These are phyloP conservation scores for Esteya vermicola DNA, from an alignment of 2,329 filamentous ascomycete species.

Conservation along the genomic window DNA sequence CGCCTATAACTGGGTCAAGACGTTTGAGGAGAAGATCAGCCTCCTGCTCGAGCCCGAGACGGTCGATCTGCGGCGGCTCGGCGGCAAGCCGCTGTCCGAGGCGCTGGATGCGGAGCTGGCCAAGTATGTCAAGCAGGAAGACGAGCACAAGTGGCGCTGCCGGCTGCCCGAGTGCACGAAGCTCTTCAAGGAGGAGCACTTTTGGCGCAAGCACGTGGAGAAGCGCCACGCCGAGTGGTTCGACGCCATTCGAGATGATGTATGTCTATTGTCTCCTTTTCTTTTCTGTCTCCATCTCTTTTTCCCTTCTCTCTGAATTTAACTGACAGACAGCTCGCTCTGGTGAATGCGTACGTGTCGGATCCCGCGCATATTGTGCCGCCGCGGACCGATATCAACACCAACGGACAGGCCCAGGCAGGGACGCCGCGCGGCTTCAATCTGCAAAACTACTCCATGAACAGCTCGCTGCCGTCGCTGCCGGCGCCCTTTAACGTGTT, in stretches of 20 bases:
- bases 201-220: constrained; percentile 96
- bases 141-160: constrained; percentile 93
- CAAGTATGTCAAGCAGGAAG: constrained; percentile 92
- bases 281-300: not conserved
- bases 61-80: constrained; percentile 78
- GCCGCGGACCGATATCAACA: constrained; percentile 84
- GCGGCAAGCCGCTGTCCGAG: constrained; percentile 75
- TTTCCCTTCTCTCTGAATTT: not conserved
- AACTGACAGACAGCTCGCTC: constrained; percentile 46
- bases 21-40: constrained; percentile 90
- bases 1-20: constrained; percentile 97
- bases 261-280: constrained; percentile 28
- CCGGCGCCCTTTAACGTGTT: constrained; percentile 33
- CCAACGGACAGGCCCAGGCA: constrained; percentile 68
- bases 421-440: constrained; percentile 91
- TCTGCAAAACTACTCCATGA: constrained; percentile 55
- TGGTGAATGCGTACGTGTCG: constrained; percentile 88
- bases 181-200: constrained; percentile 91
- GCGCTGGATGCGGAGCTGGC: constrained; percentile 71
- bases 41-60: constrained; percentile 85
- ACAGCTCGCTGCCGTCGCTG: constrained; percentile 36
- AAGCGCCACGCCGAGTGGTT: constrained; percentile 89
- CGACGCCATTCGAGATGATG: constrained; percentile 66
- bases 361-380: constrained; percentile 92
- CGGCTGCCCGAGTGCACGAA: constrained; percentile 94